Base-by-base conservation (phyloP, 352 stramenopile species). In the Pythium pectinolyticum region DNA sequence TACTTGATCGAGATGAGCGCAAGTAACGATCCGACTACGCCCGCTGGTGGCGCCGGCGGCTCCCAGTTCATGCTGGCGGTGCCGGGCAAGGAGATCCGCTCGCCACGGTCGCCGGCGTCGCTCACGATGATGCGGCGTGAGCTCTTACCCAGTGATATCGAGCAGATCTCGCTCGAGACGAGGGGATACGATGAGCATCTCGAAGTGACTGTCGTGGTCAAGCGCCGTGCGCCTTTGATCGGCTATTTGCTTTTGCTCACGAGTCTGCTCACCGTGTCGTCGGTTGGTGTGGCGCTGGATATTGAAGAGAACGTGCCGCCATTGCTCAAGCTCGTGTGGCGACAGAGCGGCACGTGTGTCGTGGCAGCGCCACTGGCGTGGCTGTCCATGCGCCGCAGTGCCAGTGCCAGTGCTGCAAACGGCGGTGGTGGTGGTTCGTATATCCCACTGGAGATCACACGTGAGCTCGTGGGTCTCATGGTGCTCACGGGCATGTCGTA, bases 301-400 rank as follows among this genome's bases (percentile, higher is more conserved):
- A 77, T 90, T 54, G 66, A 88, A 17, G 72, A 81, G 24, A 52
- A 77, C 57, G 74, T 84, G 48, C 72, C 86, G 9, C 84, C 89
- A 14, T 51, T 90, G 35, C 77, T 97, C 69, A 95, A 95, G 61
- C 80, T 96, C 30, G 89, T 92, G 24, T 97, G 90, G 90, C 76
- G 86, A 20, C 88, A 94, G 58, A 85, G 59, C 30, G 82, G 74
- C 20, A 94, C 89, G 12, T 79, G 69, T 9, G 61, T 92, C 22
- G 66, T 78, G 31, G 82, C 89, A 6, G 64, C 86, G 25, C 70
- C 79, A 3, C 66, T 92, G 5, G 70, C 70, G 46, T 45, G 83
- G 31, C 63, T 68, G 31, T 72, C 83, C 40, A 56, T 87, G 31
- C 63, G 72, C 27, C 70, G 72, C 10, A 66, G 73, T 27, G n/a